Evolutionary conservation across 495 filamentous ascomycete species (phyloP), one percentile per base, ranked within the genome.

Genomic region (Hypoxylon rickii): DNA sequence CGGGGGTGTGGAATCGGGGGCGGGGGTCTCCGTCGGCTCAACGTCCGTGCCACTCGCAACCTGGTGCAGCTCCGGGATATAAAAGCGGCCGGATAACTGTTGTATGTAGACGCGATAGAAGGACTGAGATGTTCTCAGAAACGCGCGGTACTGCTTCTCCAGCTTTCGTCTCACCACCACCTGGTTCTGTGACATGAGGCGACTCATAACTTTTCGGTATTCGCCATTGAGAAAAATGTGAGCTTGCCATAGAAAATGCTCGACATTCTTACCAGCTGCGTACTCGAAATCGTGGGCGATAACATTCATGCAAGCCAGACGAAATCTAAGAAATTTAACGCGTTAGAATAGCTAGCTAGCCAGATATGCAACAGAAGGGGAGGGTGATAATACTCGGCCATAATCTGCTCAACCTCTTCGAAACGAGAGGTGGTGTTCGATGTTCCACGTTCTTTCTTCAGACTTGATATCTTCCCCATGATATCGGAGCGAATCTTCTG

Each of bases 71-170:
- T 92, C 87, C 24, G 78, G 74, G 53, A 95, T 84, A 18, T 87
- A 83, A 46, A 82, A 96, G 51, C 85, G 82, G 8, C 83, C 86
- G 40, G 86, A 85, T 29, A 97, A 70, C 43, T 85, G 81, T 71
- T 92, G 86, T 49, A 98, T 86, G 57, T 89, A 93, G 39, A 84
- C 85, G 44, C 85, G 81, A 73, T 97, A 98, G 70, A 96, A 97
- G 40, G 83, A 82, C 63, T 93, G 87, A 49, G 88, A 86, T 3
- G 83, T 86, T 71, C 92, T 96, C 62, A 97, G 84, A 67, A 93
- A 97, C 48, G 81, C 80, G 26, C 85, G 70, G 68, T 93, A 98
- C 51, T 83, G 79, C 72, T 87, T 90, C 63, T 88, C 84, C 8
- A 89, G 72, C 67, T 93, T 96, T 19, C 92, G 84, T 56, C 79